Percentiles rank a stretch among this genome's conserved stretches.
These are phyloP conservation scores for Arabidopsis suecica DNA, from an alignment of 345 rosid genomes.

Conservation along the genomic window DNA sequence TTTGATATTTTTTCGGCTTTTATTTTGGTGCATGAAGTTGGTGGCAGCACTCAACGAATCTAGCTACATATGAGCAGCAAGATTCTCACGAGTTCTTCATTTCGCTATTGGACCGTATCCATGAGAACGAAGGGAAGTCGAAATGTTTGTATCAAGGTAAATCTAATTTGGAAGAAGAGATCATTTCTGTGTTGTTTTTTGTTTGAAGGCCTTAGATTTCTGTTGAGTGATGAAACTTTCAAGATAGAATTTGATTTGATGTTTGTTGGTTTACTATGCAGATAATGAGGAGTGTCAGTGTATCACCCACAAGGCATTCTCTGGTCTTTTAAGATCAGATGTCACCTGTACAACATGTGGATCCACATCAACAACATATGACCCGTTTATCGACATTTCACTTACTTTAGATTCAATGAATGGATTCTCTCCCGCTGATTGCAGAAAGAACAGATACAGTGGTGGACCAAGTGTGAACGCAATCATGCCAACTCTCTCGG, in stretches of 20 bases:
- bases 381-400: slow-evolving; percentile 91
- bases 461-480: slow-evolving; percentile 45
- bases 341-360: slow-evolving; percentile 88
- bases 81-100: slow-evolving; percentile 98
- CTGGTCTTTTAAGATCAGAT: slow-evolving; percentile 91
- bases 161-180: neutral
- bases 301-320: slow-evolving; percentile 85
- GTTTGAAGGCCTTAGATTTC: neutral
- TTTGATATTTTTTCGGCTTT: slow-evolving; percentile 5
- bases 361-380: slow-evolving; percentile 85
- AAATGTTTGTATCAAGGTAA: slow-evolving; percentile 58
- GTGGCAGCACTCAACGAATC: slow-evolving; percentile 90
- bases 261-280: slow-evolving; percentile 36
- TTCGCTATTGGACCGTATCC: slow-evolving; percentile 83
- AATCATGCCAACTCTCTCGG: slow-evolving; percentile 62
- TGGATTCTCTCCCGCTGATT: slow-evolving; percentile 43
- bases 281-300: slow-evolving; percentile 85
- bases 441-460: slow-evolving; percentile 32
- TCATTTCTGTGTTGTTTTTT: neutral
- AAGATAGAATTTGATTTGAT: neutral
- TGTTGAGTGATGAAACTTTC: slow-evolving; percentile 1
- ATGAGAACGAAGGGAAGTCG: slow-evolving; percentile 75
- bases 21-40: slow-evolving; percentile 60
- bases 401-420: slow-evolving; percentile 66
- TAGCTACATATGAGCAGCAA: slow-evolving; percentile 88